Percentiles rank a stretch among this genome's conserved stretches.
Evolutionary conservation across 2,329 filamentous ascomycete genomes (phyloP).

Genomic region (Trichoderma guizhouense): DNA sequence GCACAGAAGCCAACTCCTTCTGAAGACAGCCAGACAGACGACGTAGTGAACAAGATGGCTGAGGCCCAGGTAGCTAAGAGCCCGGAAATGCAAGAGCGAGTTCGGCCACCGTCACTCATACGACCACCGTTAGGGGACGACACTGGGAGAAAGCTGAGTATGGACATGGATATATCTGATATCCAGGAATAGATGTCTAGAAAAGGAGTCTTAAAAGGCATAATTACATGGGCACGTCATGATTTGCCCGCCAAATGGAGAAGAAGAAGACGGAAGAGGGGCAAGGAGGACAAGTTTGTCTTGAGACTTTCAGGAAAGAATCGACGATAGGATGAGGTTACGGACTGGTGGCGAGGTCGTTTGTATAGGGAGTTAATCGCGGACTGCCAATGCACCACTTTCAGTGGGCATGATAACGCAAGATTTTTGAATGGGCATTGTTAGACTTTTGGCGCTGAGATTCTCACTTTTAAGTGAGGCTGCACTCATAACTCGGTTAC

Average conservation of each 20-base stretch:
- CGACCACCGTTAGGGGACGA: constrained; percentile 20
- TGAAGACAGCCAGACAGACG: background rate
- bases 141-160: constrained; percentile 25
- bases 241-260: background rate
- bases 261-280: background rate
- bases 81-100: constrained; percentile 46
- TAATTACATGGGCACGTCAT: background rate
- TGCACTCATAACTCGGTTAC: background rate
- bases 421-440: background rate
- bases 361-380: background rate
- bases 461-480: background rate
- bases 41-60: background rate
- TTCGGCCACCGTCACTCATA: constrained; percentile 29
- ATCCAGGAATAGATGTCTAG: constrained; percentile 7
- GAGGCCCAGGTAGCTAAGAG: constrained; percentile 20
- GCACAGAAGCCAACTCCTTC: background rate
- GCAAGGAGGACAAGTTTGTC: background rate
- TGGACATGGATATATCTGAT: constrained; percentile 39
- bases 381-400: background rate
- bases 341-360: background rate
- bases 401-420: background rate
- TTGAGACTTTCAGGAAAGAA: background rate
- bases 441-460: background rate
- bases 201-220: background rate
- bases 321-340: background rate